Evolutionary conservation across 2,329 filamentous ascomycete species (phyloP), one percentile per base, ranked within the genome.

Genomic region (Fusarium bulbicola): DNA sequence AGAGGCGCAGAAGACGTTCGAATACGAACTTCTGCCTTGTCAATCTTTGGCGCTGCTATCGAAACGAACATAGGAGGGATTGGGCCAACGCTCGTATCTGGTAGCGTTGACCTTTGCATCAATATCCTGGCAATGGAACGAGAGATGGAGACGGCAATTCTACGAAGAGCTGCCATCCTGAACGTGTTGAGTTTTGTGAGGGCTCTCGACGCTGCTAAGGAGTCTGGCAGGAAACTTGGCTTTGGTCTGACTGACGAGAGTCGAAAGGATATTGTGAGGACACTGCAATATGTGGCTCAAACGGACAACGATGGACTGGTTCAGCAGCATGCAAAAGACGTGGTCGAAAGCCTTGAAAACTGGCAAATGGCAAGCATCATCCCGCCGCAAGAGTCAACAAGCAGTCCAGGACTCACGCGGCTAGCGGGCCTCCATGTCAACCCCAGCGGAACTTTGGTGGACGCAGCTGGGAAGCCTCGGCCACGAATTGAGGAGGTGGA

Each of bases 271-370:
- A 87, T 94, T n/a, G 80, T 86, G 74, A 85, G 88, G 53, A 87
- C 91, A 15, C 79, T 94, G 45, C 81, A 82, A 58, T 94, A 93
- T 80, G 85, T 93, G n/a, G 85, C 86, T 12, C 85, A 83, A 43
- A 91, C 89, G 30, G 92, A 95, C 79, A 87, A 85, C 30, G 92
- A 95, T 78, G 91, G 88, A 1, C 81, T 95, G 46, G 92, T 93
- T 16, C 86, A 86, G 70, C 86, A 91, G 74, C 92, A 94, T 80
- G 91, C 91, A 6, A 82, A 82, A 37, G 91, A 91, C 74, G 90
- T 92, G n/a, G 79, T 90, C 16, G 92, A 93, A 78, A 91, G 88
- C 54, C 77, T 94, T 68, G 87, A 91, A 73, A 88, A 86, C 65
- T 91, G 89, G 88, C 85, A 86, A 65, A 81, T 91, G 79, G 85